phyloP scores from a whole-genome alignment of 495 filamentous ascomycete genomes.

The Chaetomium tenue region DNA sequence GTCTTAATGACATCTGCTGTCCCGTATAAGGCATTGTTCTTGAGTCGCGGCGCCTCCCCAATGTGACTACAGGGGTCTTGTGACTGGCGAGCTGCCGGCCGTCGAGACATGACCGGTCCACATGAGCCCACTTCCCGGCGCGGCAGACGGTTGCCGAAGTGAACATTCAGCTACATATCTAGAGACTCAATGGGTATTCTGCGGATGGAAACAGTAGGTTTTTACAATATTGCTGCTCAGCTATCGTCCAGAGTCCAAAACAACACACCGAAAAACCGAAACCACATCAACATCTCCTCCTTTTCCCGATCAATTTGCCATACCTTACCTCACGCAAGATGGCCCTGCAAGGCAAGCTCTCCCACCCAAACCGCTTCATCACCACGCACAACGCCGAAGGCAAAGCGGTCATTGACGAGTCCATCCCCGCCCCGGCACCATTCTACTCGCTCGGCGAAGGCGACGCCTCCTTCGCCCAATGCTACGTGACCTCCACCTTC shows the following conservation, averaged over 20 bases:
- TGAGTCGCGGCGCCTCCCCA: not conserved
- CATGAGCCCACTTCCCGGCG: slow-evolving; percentile 12
- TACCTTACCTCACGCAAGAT: not conserved
- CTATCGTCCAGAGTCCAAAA: too few relatives aligned
- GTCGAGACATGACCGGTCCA: slow-evolving; percentile 4
- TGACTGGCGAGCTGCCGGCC: not conserved
- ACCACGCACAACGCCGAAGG: slow-evolving; percentile 44
- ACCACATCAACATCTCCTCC: too few relatives aligned
- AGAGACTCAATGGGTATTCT: not conserved
- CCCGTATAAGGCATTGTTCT: not conserved
- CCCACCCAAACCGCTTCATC: slow-evolving; percentile 43
- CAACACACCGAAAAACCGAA: too few relatives aligned
- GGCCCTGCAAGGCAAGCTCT: slow-evolving; percentile 26
- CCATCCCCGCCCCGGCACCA: slow-evolving; percentile 41
- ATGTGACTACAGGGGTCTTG: not conserved
- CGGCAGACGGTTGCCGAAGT: slow-evolving; percentile 12
- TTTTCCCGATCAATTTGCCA: not conserved
- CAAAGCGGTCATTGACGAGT: slow-evolving; percentile 43
- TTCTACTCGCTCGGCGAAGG: slow-evolving; percentile 37
- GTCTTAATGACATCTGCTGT: not conserved
- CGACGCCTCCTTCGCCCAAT: slow-evolving; percentile 38
- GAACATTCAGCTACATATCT: not conserved
- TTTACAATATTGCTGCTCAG: not conserved
- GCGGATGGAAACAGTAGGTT: too few relatives aligned
- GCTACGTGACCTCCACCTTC: slow-evolving; percentile 38